phyloP scores from a whole-genome alignment of 192 early-diverging fungal genomes.

The Chytriomyces sp. region DNA sequence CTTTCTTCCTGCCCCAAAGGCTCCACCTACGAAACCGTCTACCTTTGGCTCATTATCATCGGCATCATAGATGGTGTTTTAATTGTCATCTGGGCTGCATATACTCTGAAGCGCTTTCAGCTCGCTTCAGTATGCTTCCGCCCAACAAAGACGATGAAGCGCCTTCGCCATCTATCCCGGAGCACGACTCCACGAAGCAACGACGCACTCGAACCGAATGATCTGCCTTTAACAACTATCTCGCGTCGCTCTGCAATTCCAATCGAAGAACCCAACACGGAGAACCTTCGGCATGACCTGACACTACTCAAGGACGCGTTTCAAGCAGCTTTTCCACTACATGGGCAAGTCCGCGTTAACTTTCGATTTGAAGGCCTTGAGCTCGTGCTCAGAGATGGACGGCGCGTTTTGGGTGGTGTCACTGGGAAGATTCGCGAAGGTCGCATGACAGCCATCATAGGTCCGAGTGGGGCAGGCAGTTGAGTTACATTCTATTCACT shows the following conservation, averaged over 20 bases:
- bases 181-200: neutral
- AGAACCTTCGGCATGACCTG: conserved; percentile 14
- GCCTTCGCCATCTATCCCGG: neutral
- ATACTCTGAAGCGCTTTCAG: neutral
- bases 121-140: neutral
- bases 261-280: neutral
- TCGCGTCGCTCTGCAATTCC: conserved; percentile 6
- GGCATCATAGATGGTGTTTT: conserved; percentile 21
- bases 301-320: neutral
- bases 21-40: conserved; percentile 16
- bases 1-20: conserved; percentile 43
- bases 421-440: conserved; percentile 57
- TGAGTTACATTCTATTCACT: conserved; percentile 16
- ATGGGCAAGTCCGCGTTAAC: conserved; percentile 52
- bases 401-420: conserved; percentile 37
- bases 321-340: conserved; percentile 13
- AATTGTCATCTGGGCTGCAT: conserved; percentile 1
- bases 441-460: conserved; percentile 62
- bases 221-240: neutral
- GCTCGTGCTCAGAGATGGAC: conserved; percentile 39
- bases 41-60: conserved; percentile 31
- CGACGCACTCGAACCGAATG: neutral
- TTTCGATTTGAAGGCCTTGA: conserved; percentile 57
- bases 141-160: neutral
- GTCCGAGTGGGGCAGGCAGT: conserved; percentile 54